Percentiles rank a stretch among this genome's conserved stretches.
Evolutionary conservation across 2,329 filamentous ascomycete species (phyloP).

Genomic region (Cercospora sp.): DNA sequence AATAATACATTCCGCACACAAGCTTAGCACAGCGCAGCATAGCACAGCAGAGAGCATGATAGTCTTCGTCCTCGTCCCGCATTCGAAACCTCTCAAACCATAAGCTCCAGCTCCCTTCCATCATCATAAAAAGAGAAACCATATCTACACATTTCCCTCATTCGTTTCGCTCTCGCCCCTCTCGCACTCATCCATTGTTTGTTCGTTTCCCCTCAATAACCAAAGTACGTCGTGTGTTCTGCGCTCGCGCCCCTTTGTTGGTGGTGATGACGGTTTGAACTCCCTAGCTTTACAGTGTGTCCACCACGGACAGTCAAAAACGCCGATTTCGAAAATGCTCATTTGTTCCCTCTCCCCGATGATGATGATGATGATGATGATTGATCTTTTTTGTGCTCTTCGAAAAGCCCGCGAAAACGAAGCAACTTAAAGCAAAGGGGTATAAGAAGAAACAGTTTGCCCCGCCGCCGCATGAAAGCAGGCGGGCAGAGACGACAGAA

Average conservation of each 20-base stretch:
- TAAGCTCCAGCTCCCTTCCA: background rate
- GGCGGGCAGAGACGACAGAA: background rate
- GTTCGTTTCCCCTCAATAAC: background rate
- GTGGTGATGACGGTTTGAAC: background rate
- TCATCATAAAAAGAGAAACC: slow-evolving; percentile 6
- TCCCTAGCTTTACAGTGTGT: slow-evolving; percentile 1
- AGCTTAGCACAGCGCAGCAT: background rate
- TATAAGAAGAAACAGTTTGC: slow-evolving; percentile 1
- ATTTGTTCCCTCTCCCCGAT: background rate
- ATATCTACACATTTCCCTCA: slow-evolving; percentile 1
- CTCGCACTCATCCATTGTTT: background rate
- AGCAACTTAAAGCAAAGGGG: slow-evolving; percentile 1
- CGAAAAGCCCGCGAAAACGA: background rate
- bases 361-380: background rate
- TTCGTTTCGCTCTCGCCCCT: background rate
- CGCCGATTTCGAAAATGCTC: slow-evolving; percentile 5
- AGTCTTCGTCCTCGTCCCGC: background rate
- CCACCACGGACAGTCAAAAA: slow-evolving; percentile 1
- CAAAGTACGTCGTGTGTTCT: slow-evolving; percentile 1
- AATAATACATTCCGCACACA: slow-evolving; percentile 5
- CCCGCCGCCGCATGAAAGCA: background rate
- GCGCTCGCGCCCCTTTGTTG: background rate
- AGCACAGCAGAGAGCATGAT: slow-evolving; percentile 1
- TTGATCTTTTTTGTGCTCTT: slow-evolving; percentile 1
- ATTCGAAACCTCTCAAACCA: background rate